Evolutionary conservation across 345 rosid genomes (phyloP).

Genomic region (Populus ilicifolia): DNA sequence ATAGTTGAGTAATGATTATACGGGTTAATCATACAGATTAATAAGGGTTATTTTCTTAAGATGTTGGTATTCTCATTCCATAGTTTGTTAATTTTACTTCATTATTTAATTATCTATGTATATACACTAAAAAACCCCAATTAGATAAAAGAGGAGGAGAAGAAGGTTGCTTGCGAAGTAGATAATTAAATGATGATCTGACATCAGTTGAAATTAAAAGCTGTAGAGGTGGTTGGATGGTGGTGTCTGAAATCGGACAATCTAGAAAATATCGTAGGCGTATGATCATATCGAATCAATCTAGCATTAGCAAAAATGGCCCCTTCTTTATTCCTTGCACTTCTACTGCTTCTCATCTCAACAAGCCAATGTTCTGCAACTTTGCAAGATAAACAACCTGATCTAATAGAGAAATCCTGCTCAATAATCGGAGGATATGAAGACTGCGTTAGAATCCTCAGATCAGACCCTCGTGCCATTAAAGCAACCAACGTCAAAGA

Average conservation of each 20-base stretch:
- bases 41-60: too few species aligned
- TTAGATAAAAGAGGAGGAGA: too few species aligned
- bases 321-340: not conserved
- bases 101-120: too few species aligned
- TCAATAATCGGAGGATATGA: not conserved
- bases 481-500: not conserved
- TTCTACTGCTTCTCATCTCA: not conserved
- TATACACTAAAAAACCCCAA: too few species aligned
- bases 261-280: not conserved
- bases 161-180: too few species aligned
- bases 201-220: not conserved
- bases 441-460: not conserved
- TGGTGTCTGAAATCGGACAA: not conserved
- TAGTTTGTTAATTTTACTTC: too few species aligned
- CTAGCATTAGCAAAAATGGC: not conserved
- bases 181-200: not conserved
- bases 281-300: not conserved
- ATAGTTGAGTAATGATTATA: too few species aligned
- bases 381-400: not conserved
- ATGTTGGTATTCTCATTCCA: too few species aligned
- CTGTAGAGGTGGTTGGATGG: not conserved
- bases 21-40: too few species aligned
- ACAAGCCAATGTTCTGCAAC: not conserved
- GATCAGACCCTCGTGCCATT: constrained; percentile 1
- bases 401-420: constrained; percentile 3